Base-by-base conservation (phyloP, 106 monocot genomes). In the Dioscorea dumetorum region DNA sequence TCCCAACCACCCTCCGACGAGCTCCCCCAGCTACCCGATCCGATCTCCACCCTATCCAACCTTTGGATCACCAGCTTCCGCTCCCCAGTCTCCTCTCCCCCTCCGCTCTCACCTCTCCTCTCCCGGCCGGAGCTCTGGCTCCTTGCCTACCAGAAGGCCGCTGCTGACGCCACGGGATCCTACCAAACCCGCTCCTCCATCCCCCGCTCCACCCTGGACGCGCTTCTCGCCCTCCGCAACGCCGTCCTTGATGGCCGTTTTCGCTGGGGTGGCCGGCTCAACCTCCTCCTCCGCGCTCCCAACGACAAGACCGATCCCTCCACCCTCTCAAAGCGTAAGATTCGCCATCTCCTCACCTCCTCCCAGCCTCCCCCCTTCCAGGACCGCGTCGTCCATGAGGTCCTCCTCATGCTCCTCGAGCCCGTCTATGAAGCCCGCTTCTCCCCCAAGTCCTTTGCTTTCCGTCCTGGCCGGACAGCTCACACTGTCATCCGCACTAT, bases 241-340 rank as follows among this genome's bases (percentile, higher is more conserved):
- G 88, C 99, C 20, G 92, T 99, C 49, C 79, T 99, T 48, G 92
- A 93, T 62, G 86, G 80, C 53, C 84, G 87, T 57, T 99, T 99
- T 85, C 83, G 87, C 58, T 99, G 89, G 85, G 99, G 93, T 49
- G 54, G 74, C 54, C 87, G 99, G 69, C 76, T 99, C 48, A 69
- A 88, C 48, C 77, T 77, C 75, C 75, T 90, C 76, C 35, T 99
- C 58, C 93, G 87, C 13, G 93, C 99, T 48, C 99, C 99, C 2
- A 64, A 74, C 35, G 89, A 87, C 76, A 73, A 77, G 54, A 75
- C 73, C n/a, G 97, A 99, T 57, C 76, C 74, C 16, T 19, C 73
- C 22, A n/a, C 92, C 41, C 97, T 99, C 70, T 99, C 97, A 53
- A 99, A 99, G 79, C 87, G 97, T 28, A 99, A 99, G 79, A 84